Evolutionary conservation across 768 basidiomycete species (phyloP), one percentile per base, ranked within the genome.

Genomic region (Pulveroboletus frians): DNA sequence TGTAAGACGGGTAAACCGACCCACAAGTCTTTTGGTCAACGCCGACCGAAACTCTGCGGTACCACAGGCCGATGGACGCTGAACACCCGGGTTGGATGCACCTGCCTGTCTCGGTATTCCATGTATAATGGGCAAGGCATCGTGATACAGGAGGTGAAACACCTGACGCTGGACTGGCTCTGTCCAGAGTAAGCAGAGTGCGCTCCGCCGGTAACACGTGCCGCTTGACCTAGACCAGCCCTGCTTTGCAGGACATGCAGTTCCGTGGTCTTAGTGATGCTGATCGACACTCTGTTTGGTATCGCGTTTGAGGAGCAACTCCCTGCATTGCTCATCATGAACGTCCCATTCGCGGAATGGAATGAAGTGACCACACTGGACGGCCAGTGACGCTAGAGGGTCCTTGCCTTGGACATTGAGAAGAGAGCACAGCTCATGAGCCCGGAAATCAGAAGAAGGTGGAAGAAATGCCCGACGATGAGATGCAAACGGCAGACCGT

Each of bases 201-300:
- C 17, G 8, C 35, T 20, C 17, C 17, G n/a, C 17, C 17, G 1
- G 20, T 8, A 38, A 30, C 26, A 39, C 23, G 18, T 52, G 20
- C 55, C 38, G 42, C 38, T 54, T 26, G 59, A 54, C 59, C 59
- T 57, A 41, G 56, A 49, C 54, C 58, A 51, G 15, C 18, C 32
- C 13, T 26, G 55, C 13, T 46, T 20, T 18, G 13, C 43, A 40
- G 50, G 52, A 39, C 50, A 61, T 6, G 35, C 20, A 18, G 23
- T 43, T 47, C 50, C 51, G 14, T 27, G 15, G 10, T 60, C 62
- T 34, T 37, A 31, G 20, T 17, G 38, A 39, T 30, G 43, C 39
- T 3, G 5, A 50, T 54, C 46, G 42, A 18, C n/a, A 7, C 8
- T 23, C 13, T 39, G 45, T 15, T 29, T 36, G 6, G 10, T 8